Conservation (phyloP, 495 filamentous ascomycete genomes). For the Hypoxylon lenormandii region DNA sequence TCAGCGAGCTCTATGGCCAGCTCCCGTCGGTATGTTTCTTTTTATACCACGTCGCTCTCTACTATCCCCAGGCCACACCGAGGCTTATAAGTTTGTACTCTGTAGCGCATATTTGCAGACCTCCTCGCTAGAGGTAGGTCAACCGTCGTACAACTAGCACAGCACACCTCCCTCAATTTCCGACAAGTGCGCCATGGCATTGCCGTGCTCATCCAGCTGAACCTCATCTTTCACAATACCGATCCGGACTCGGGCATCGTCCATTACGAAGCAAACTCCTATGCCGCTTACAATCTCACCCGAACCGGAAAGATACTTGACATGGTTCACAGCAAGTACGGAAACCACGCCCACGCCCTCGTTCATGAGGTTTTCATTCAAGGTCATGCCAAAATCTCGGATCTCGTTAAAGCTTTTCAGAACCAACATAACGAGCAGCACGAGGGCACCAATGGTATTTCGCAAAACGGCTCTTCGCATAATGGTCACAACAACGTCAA, state of each 20-base stretch:
- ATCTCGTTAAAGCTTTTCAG: conserved; percentile 68
- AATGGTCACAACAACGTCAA: conserved; percentile 32
- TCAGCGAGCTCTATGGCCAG: conserved; percentile 88
- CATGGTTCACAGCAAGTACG: conserved; percentile 75
- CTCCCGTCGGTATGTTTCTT: conserved; percentile 80
- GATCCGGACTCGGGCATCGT: conserved; percentile 71
- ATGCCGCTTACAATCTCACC: conserved; percentile 79
- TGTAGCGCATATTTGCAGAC: conserved; percentile 79
- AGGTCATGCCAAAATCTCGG: conserved; percentile 78
- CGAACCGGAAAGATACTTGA: conserved; percentile 85
- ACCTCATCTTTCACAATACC: conserved; percentile 80
- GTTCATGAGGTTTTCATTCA: conserved; percentile 78
- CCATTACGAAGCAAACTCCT: conserved; percentile 81
- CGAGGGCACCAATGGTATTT: conserved; percentile 21
- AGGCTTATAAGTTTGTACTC: conserved; percentile 28
- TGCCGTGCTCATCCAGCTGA: conserved; percentile 85
- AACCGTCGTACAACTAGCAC: conserved; percentile 72
- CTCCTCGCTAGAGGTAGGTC: conserved; percentile 82
- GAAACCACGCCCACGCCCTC: conserved; percentile 74
- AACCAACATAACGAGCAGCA: conserved; percentile 52
- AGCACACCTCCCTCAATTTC: conserved; percentile 73
- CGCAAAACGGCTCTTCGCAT: conserved; percentile 19
- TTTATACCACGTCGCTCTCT: background rate
- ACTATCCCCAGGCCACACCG: conserved; percentile 1
- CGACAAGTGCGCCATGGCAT: conserved; percentile 81